A percentile compares a stretch with the other conserved stretches of the same genome.
Conservation (phyloP, 78 protist genomes). For the Creolimax fragrantissima region DNA sequence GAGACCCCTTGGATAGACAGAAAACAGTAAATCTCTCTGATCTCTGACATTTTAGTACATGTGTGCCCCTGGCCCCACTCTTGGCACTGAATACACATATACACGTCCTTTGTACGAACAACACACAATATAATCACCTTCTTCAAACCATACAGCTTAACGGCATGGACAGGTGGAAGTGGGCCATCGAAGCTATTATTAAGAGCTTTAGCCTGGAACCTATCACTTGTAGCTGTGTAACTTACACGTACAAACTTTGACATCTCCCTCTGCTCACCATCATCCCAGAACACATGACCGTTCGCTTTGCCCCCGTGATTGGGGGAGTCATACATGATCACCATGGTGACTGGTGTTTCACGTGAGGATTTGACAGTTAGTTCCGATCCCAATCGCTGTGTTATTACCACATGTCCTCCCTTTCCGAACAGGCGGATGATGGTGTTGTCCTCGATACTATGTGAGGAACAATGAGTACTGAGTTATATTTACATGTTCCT, state of each 20-base stretch:
- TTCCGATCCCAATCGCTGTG: background rate
- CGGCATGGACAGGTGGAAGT: background rate
- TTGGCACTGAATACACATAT: background rate
- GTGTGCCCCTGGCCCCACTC: background rate
- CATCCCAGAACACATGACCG: background rate
- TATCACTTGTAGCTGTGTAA: background rate
- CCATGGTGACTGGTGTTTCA: background rate
- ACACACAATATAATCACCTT: background rate
- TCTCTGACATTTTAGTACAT: too few species aligned
- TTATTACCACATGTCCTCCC: background rate
- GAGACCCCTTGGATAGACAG: too few species aligned
- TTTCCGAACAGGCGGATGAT: constrained; percentile 2
- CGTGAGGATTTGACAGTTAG: background rate
- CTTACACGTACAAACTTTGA: background rate
- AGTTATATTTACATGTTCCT: too few species aligned
- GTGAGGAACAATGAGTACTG: too few species aligned
- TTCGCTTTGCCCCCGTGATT: background rate
- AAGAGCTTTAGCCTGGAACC: background rate
- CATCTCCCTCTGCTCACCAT: background rate
- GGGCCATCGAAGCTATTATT: background rate
- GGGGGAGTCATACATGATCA: background rate
- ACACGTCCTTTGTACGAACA: background rate
- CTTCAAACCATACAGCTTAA: background rate
- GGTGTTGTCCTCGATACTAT: background rate
- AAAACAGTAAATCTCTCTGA: too few species aligned